Percentiles rank a stretch among this genome's conserved stretches.
phyloP scores from a whole-genome alignment of 2,329 filamentous ascomycete species.

The Penicillium italicum region DNA sequence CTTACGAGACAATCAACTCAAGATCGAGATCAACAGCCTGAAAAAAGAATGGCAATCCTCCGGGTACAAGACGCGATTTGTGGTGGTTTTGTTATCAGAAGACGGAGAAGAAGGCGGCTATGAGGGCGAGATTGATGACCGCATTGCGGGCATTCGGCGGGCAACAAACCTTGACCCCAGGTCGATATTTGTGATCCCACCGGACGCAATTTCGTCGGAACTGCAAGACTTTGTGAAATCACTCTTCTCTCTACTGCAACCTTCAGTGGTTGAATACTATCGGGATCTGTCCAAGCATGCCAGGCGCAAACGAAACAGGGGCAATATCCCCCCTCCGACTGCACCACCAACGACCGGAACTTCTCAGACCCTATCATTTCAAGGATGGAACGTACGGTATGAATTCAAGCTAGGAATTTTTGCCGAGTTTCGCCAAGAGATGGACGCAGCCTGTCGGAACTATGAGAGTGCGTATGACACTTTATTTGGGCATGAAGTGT shows the following conservation, averaged over 20 bases:
- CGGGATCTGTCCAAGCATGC: slow-evolving; percentile 89
- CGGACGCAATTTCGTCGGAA: slow-evolving; percentile 67
- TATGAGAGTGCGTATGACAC: slow-evolving; percentile 85
- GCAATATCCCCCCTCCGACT: slow-evolving; percentile 73
- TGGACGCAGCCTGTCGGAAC: slow-evolving; percentile 78
- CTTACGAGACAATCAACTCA: slow-evolving; percentile 80
- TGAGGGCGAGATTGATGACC: slow-evolving; percentile 64
- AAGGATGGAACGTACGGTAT: slow-evolving; percentile 90
- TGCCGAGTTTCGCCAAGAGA: slow-evolving; percentile 88
- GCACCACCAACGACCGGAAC: slow-evolving; percentile 78
- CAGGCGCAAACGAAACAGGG: slow-evolving; percentile 79
- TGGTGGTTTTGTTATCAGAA: slow-evolving; percentile 74
- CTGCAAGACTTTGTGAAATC: slow-evolving; percentile 69
- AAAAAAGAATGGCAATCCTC: slow-evolving; percentile 60
- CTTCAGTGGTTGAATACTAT: slow-evolving; percentile 81
- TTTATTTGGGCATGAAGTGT: slow-evolving; percentile 74
- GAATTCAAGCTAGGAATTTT: slow-evolving; percentile 91
- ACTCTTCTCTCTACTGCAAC: slow-evolving; percentile 69
- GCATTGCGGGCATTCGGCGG: slow-evolving; percentile 73
- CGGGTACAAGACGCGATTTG: slow-evolving; percentile 70
- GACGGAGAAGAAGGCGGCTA: slow-evolving; percentile 63
- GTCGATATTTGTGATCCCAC: slow-evolving; percentile 78
- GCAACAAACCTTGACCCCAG: slow-evolving; percentile 78
- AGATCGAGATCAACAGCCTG: slow-evolving; percentile 76
- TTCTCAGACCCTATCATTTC: slow-evolving; percentile 76